These are phyloP conservation scores for Botrytis byssoidea DNA, from an alignment of 2,329 filamentous ascomycete species.

Conservation along the genomic window DNA sequence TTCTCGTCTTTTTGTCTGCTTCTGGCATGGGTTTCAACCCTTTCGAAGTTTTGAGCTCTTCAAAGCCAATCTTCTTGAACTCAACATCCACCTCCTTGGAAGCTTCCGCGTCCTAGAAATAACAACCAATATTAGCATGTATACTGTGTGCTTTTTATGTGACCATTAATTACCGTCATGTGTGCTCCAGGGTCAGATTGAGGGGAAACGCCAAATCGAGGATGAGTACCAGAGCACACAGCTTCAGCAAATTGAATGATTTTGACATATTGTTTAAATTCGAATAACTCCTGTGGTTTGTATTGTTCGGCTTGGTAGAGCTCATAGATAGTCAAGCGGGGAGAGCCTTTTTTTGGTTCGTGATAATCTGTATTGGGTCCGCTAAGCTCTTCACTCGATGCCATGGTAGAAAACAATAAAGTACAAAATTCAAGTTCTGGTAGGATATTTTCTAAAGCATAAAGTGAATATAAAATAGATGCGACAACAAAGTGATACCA, in stretches of 20 bases:
- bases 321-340: not conserved
- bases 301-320: not conserved
- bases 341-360: not conserved
- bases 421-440: not conserved
- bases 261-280: conserved; percentile 13
- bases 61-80: not conserved
- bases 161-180: not conserved
- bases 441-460: not conserved
- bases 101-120: not conserved
- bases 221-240: conserved; percentile 6
- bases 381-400: not conserved
- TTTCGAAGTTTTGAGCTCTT: not conserved
- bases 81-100: not conserved
- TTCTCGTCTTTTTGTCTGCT: not conserved
- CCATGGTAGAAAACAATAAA: conserved; percentile 5
- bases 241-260: conserved; percentile 15
- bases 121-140: not conserved
- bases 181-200: not conserved
- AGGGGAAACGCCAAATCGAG: not conserved
- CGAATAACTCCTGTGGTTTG: not conserved
- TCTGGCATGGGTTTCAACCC: not conserved
- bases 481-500: too few species aligned
- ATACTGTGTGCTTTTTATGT: not conserved
- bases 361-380: too few species aligned
- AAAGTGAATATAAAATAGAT: not conserved